phyloP scores from a whole-genome alignment of 2,329 filamentous ascomycete genomes.

The Cadophora malorum region DNA sequence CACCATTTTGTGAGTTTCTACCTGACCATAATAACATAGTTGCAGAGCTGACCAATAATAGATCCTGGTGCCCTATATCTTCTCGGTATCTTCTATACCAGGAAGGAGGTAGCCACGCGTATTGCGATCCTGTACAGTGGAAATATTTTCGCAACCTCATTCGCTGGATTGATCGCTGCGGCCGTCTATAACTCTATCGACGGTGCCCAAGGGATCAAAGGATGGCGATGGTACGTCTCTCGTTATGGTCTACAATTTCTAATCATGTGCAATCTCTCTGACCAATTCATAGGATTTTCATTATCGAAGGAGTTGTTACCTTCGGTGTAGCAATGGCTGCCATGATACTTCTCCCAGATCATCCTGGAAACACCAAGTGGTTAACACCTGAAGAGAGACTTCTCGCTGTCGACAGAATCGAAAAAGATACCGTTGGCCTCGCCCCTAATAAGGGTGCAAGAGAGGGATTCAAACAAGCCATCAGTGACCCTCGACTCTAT shows the following conservation, averaged over 20 bases:
- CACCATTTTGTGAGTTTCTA: constrained; percentile 44
- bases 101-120: constrained; percentile 53
- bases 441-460: constrained; percentile 50
- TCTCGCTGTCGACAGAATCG: constrained; percentile 52
- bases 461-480: constrained; percentile 49
- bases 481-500: constrained; percentile 46
- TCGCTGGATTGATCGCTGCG: constrained; percentile 61
- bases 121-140: constrained; percentile 54
- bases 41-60: neutral
- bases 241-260: neutral
- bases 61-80: constrained; percentile 56
- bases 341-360: constrained; percentile 47
- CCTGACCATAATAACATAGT: neutral
- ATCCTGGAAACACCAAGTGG: constrained; percentile 48
- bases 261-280: neutral
- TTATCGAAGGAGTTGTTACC: constrained; percentile 49
- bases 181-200: constrained; percentile 43
- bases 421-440: constrained; percentile 52
- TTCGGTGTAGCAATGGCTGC: constrained; percentile 45
- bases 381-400: constrained; percentile 48
- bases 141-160: constrained; percentile 52
- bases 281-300: constrained; percentile 43
- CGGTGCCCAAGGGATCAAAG: constrained; percentile 48
- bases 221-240: constrained; percentile 48
- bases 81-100: constrained; percentile 60